A percentile compares a stretch with the other conserved stretches of the same genome.
phyloP scores from a whole-genome alignment of 129 eudicot genomes.

The Rutidosis leptorrhynchoides region DNA sequence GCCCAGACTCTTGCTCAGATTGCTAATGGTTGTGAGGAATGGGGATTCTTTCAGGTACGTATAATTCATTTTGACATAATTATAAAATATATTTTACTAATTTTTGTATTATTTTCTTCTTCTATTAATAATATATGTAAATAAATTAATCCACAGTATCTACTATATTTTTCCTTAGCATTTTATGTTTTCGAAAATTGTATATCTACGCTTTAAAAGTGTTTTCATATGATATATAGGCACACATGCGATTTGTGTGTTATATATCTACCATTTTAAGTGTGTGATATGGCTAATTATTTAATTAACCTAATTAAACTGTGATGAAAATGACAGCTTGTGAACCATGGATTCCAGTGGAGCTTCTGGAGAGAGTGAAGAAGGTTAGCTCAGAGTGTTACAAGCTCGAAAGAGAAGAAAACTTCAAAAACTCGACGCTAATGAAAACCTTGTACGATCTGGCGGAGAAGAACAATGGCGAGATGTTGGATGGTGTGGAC shows the following conservation, averaged over 20 bases:
- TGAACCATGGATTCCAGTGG: slow-evolving; percentile 56
- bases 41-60: slow-evolving; percentile 94
- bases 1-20: slow-evolving; percentile 59
- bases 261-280: too few relatives aligned
- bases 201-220: too few relatives aligned
- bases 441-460: slow-evolving; percentile 51
- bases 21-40: slow-evolving; percentile 66
- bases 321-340: slow-evolving; percentile 30
- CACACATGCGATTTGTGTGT: too few relatives aligned
- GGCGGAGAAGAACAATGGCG: slow-evolving; percentile 35
- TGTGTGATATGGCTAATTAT: too few relatives aligned
- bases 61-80: too few relatives aligned
- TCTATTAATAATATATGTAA: neutral
- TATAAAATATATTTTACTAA: too few relatives aligned
- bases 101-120: too few relatives aligned
- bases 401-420: slow-evolving; percentile 61
- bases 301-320: too few relatives aligned
- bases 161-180: too few relatives aligned
- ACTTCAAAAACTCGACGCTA: slow-evolving; percentile 40
- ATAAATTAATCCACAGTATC: too few relatives aligned
- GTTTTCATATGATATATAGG: too few relatives aligned
- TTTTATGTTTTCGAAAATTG: too few relatives aligned
- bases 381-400: slow-evolving; percentile 56
- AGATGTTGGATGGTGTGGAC: slow-evolving; percentile 53
- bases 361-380: slow-evolving; percentile 65